Evolutionary conservation across 768 basidiomycete species (phyloP).

Genomic region (Suillus sp.): DNA sequence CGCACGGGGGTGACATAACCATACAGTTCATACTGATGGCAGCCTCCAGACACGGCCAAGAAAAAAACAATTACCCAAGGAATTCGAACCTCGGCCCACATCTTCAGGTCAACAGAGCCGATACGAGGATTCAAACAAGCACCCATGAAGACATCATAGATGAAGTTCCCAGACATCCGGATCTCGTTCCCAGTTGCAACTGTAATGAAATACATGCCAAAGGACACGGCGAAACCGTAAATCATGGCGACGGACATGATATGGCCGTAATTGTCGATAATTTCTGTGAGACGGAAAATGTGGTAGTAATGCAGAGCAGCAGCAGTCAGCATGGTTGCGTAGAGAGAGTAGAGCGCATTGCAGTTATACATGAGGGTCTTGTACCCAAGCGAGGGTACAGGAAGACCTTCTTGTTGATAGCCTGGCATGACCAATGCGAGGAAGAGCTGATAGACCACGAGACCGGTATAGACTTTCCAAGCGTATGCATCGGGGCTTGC

Average conservation of each 20-base stretch:
- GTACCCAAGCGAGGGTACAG: slow-evolving; percentile 92
- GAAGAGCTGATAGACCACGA: slow-evolving; percentile 86
- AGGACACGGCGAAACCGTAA: slow-evolving; percentile 80
- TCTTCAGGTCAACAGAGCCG: slow-evolving; percentile 91
- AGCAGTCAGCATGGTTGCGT: slow-evolving; percentile 78
- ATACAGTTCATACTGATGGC: slow-evolving; percentile 92
- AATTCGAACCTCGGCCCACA: slow-evolving; percentile 97
- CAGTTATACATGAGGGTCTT: slow-evolving; percentile 95
- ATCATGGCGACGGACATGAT: slow-evolving; percentile 96
- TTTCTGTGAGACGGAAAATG: slow-evolving; percentile 89
- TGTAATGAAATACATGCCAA: slow-evolving; percentile 78
- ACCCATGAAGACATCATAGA: slow-evolving; percentile 98
- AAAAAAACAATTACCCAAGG: slow-evolving; percentile 98
- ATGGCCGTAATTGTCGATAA: slow-evolving; percentile 95
- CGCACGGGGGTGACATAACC: slow-evolving; percentile 90
- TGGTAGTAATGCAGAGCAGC: slow-evolving; percentile 73
- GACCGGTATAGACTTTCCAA: slow-evolving; percentile 86
- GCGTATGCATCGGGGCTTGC: slow-evolving; percentile 89
- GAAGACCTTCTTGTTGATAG: slow-evolving; percentile 91
- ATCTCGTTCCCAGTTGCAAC: slow-evolving; percentile 78
- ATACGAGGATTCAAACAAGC: slow-evolving; percentile 92
- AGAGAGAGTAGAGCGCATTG: slow-evolving; percentile 87
- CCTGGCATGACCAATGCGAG: slow-evolving; percentile 92
- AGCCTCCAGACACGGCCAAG: slow-evolving; percentile 86
- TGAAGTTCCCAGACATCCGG: slow-evolving; percentile 92